These are phyloP conservation scores for Penicillium alfredii DNA, from an alignment of 495 filamentous ascomycete species.

Conservation along the genomic window DNA sequence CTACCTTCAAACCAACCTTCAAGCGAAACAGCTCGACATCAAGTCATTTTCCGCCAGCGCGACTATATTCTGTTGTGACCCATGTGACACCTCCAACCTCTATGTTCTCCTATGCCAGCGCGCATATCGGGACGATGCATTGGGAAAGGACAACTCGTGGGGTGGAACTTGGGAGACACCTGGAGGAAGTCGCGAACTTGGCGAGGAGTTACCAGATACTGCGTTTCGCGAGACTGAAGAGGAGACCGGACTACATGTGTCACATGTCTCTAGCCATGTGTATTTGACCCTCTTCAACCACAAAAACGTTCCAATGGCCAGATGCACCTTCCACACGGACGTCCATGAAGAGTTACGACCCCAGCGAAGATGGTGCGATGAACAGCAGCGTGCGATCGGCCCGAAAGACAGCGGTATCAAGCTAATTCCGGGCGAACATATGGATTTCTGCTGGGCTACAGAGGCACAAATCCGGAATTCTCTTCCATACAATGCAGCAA, in stretches of 20 bases:
- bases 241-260: too few relatives aligned
- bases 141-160: conserved; percentile 1
- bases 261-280: too few relatives aligned
- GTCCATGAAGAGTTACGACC: too few relatives aligned
- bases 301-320: too few relatives aligned
- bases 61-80: conserved; percentile 1
- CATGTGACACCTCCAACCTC: not conserved
- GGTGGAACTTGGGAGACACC: not conserved
- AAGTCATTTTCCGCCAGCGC: conserved; percentile 1
- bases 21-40: conserved; percentile 1
- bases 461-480: conserved; percentile 1
- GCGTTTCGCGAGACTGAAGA: conserved; percentile 1
- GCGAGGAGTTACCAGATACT: not conserved
- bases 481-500: not conserved
- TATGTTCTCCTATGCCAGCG: conserved; percentile 1
- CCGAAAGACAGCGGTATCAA: too few relatives aligned
- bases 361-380: too few relatives aligned
- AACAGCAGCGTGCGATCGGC: too few relatives aligned
- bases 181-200: not conserved
- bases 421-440: not conserved
- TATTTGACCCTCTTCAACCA: too few relatives aligned
- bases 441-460: conserved; percentile 3
- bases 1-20: too few relatives aligned
- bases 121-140: not conserved
- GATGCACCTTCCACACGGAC: too few relatives aligned